Base-by-base conservation (phyloP, 371 early-diverging fungal genomes). In the Circinella minor region DNA sequence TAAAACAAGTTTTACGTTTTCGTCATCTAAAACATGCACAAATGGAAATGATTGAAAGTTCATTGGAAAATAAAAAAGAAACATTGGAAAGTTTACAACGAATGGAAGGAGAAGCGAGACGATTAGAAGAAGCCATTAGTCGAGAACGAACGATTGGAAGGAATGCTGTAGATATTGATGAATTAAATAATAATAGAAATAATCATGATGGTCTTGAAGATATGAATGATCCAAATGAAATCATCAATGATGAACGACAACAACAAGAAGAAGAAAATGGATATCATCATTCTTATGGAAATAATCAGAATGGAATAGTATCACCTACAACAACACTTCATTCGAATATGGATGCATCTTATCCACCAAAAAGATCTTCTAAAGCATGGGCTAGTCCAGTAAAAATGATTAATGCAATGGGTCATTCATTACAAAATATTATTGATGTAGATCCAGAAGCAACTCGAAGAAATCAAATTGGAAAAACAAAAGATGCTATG, bases 391-490 rank as follows among this genome's bases (percentile, higher is more conserved):
- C 76, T 13, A 73, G 69, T 47, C 82, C 85, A 5, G 78, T 87
- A 55, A 81, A 83, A 34, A 78, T 89, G 37, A 85, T 91, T 63
- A 89, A 83, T 75, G 85, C 89, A 8, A 76, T 91, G 3, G 90
- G 94, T 5, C 89, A 92, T 66, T 91, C 92, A 6, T 75, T 93
- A 20, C 92, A 93, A 71, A 94, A 95, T 1, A 89, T 98, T 61
- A 94, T 97, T 74, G 98, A 97, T 81, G 95, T 95, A 8, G 96
- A 98, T 75, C 97, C 97, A 1, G 96, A 95, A 65, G 90, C 91
- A 17, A 93, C 96, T 34, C 90, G 98, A 18, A 92, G 96, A 51
- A 92, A 91, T 74, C 92, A 92, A 68, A 95, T 98, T 61, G 93
- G 94, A 9, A 94, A 90, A 68, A 92, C 95, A 6, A 88, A 90